Evolutionary conservation across 2,329 filamentous ascomycete species (phyloP), one percentile per base, ranked within the genome.

Genomic region (Fusarium newnesense): DNA sequence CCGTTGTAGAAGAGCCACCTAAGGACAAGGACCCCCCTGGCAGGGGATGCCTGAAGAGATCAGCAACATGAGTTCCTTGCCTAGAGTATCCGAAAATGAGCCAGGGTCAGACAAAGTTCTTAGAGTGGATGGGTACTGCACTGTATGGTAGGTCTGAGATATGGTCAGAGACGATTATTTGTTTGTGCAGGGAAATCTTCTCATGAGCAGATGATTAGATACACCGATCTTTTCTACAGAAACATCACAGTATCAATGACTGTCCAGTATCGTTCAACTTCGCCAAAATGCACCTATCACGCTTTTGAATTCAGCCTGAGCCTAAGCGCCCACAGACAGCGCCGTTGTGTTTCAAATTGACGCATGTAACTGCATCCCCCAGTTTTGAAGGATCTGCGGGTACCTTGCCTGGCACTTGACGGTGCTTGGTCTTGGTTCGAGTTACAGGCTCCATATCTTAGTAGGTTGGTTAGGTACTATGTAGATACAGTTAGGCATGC

Each of bases 291-390:
- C 60, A 57, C 53, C 40, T 53, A 60, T 70, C 43, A 40, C n/a
- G 50, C 50, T 36, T 42, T 64, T 43, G 34, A 53, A 26, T 65
- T 63, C 60, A 64, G 69, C 58, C 56, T 61, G 46, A 57, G 39
- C 30, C 57, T 34, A 74, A 52, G 63, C 67, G 67, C 61, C 70
- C 54, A 70, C 60, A 44, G 43, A 36, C 59, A 59, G 46, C 61
- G 28, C 71, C 71, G 60, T 66, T 66, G 60, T 49, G 71, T 74
- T 74, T 74, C 71, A 74, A 59, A 59, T 65, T 71, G 47, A 43
- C 43, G 49, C 63, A 73, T 54, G 57, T 53, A 70, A 69, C 36
- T 69, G 66, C 36, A 58, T 44, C 44, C 52, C 57, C 64, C 57
- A 64, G 66, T 65, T 74, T 66, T 69, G 46, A 54, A 63, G 44